Evolutionary conservation across 192 early-diverging fungal genomes (phyloP).

Genomic region (Coemansia sp.): DNA sequence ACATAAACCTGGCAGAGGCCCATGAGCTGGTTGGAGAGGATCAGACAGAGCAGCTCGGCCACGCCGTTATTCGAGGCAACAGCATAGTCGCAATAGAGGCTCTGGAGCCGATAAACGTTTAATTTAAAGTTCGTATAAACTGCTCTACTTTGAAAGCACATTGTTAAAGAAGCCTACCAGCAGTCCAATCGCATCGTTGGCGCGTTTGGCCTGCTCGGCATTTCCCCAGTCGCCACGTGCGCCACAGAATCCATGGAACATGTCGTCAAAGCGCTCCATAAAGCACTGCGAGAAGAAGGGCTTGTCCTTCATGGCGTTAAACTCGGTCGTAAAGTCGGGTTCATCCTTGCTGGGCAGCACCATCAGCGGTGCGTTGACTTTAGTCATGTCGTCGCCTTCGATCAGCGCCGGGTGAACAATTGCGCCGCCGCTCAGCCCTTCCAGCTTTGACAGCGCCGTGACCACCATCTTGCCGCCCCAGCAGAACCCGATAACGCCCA

Average conservation of each 20-base stretch:
- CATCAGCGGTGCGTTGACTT: slow-evolving; percentile 59
- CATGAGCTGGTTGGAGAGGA: slow-evolving; percentile 73
- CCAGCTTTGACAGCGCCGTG: slow-evolving; percentile 45
- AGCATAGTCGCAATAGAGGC: slow-evolving; percentile 71
- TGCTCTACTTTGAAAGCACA: slow-evolving; percentile 12
- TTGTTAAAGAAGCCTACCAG: slow-evolving; percentile 52
- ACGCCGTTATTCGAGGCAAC: slow-evolving; percentile 82
- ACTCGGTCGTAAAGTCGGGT: slow-evolving; percentile 22
- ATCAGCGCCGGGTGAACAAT: slow-evolving; percentile 68
- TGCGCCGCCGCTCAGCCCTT: slow-evolving; percentile 53
- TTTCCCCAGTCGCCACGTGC: slow-evolving; percentile 58
- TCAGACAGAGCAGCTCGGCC: slow-evolving; percentile 78
- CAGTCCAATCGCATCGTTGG: slow-evolving; percentile 55
- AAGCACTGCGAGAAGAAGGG: slow-evolving; percentile 52
- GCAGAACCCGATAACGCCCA: slow-evolving; percentile 66
- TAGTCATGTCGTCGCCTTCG: slow-evolving; percentile 47
- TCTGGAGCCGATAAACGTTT: slow-evolving; percentile 59
- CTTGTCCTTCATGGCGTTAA: slow-evolving; percentile 45
- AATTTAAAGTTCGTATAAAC: background rate
- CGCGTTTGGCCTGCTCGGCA: slow-evolving; percentile 46
- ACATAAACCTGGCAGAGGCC: slow-evolving; percentile 92
- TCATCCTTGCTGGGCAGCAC: slow-evolving; percentile 67
- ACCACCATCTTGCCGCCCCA: slow-evolving; percentile 66
- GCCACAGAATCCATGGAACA: slow-evolving; percentile 58
- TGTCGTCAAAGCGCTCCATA: slow-evolving; percentile 59